A percentile compares a stretch with the other conserved stretches of the same genome.
These are phyloP conservation scores for Aspergillus arachidicola DNA, from an alignment of 2,329 filamentous ascomycete genomes.

Conservation along the genomic window DNA sequence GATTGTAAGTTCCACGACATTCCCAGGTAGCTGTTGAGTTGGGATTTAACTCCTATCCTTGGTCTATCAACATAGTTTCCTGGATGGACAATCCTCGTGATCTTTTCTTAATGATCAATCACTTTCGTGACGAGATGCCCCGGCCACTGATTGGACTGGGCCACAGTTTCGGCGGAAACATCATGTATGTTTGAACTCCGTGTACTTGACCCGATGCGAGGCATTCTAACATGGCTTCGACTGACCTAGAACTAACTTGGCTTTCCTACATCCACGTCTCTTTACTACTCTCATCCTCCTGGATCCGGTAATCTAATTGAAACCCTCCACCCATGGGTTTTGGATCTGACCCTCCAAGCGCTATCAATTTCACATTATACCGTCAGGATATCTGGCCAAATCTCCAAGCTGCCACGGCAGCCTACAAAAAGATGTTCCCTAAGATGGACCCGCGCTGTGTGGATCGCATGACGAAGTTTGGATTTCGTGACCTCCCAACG, in stretches of 20 bases:
- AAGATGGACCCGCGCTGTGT: slow-evolving; percentile 14
- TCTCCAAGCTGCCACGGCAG: background rate
- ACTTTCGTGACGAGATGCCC: slow-evolving; percentile 19
- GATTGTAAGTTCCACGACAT: slow-evolving; percentile 6
- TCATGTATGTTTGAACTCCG: too few relatives aligned
- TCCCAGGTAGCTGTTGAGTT: too few relatives aligned
- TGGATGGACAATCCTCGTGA: slow-evolving; percentile 21
- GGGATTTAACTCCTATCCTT: too few relatives aligned
- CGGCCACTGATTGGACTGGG: slow-evolving; percentile 20
- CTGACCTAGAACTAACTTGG: background rate
- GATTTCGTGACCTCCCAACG: slow-evolving; percentile 15
- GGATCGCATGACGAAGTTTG: slow-evolving; percentile 8
- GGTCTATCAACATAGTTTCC: background rate
- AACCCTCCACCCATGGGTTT: slow-evolving; percentile 8
- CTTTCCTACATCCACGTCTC: slow-evolving; percentile 4
- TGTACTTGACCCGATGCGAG: too few relatives aligned
- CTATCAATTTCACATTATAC: slow-evolving; percentile 2
- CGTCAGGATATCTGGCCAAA: slow-evolving; percentile 12
- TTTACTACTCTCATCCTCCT: slow-evolving; percentile 13
- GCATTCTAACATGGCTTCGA: too few relatives aligned
- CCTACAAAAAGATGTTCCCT: slow-evolving; percentile 1
- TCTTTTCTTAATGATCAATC: slow-evolving; percentile 19
- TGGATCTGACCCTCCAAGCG: background rate
- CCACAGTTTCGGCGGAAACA: slow-evolving; percentile 11
- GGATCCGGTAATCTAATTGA: slow-evolving; percentile 15